Evolutionary conservation across 164 flowering plant species (phyloP), one percentile per base, ranked within the genome.

Genomic region (Magnolia sinica): DNA sequence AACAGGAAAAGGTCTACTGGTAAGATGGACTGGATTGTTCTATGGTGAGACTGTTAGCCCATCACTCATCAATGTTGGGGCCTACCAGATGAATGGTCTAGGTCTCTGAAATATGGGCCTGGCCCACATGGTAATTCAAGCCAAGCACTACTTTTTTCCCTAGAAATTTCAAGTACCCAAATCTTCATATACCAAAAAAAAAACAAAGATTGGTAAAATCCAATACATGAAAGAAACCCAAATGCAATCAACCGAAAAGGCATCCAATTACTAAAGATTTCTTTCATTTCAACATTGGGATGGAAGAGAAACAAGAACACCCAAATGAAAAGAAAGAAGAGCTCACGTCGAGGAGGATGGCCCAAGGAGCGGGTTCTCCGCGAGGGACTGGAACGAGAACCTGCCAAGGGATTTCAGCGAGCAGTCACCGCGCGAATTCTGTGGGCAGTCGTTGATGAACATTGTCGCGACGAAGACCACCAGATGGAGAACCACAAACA

Each of bases 331-430:
- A 20, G 64, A 59, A 61, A 50, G 52, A 55, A 22, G 59, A 49
- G 70, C 88, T 84, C 9, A 91, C 95, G 89, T 81, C 37, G 97
- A 92, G 59, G 90, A 81, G n/a, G 95, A 88, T 50, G 92, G 95
- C 8, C 95, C 97, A 64, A 89, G 89, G 10, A 91, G 81, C 29
- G 94, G 94, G 72, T 91, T 92, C 84, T 92, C 97, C 1, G 81
- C 55, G 61, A 90, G 82, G 8, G 94, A 91, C 85, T 92, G 95
- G 75, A 91, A 91, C n/a, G 93, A 87, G 20, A 91, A 72, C 68
- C 91, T 79, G 7, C 90, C 87, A 19, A 92, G 87, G 59, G 82
- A 22, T 50, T 74, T 75, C 73, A 88, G 29, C 1, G 81, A 84
- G 72, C 97, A 92, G 51, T 91, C 85, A 9, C 84, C 87, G 65